These are phyloP conservation scores for Pseudoturritis turrita DNA, from an alignment of 345 rosid genomes.

Conservation along the genomic window DNA sequence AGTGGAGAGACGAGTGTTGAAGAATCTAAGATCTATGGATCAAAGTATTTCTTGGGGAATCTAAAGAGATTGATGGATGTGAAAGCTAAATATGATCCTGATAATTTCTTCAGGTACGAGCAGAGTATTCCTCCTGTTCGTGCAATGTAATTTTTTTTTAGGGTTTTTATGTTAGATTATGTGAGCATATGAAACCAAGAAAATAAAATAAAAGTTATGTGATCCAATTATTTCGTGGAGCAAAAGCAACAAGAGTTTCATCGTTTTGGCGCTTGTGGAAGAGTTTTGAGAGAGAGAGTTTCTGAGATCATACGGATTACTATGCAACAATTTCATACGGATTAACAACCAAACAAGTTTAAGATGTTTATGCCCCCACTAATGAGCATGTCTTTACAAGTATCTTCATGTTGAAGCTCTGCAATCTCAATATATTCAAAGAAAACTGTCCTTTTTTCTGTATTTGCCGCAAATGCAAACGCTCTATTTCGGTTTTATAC, in stretches of 20 bases:
- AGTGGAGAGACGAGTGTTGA: neutral
- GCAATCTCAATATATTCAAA: neutral
- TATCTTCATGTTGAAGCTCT: neutral
- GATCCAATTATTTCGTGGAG: no score
- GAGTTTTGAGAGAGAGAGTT: no score
- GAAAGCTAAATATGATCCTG: conserved; percentile 34
- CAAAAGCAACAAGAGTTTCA: no score
- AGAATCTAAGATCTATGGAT: conserved; percentile 32
- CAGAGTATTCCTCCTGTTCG: conserved; percentile 29
- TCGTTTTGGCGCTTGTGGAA: no score
- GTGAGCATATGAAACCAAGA: no score
- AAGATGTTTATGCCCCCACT: neutral
- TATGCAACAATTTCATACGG: no score
- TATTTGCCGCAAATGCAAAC: neutral
- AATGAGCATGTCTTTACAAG: neutral
- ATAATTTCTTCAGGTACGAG: conserved; percentile 31
- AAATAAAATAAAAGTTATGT: no score
- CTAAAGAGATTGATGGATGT: conserved; percentile 27
- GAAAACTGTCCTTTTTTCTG: neutral
- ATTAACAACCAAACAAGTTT: no score
- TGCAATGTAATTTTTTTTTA: neutral
- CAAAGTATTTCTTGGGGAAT: conserved; percentile 27
- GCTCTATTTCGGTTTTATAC: neutral
- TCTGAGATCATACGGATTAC: no score
- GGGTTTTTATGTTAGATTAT: no score